Evolutionary conservation across 75 land plant genomes (phyloP), one percentile per base, ranked within the genome.

Genomic region (Cunninghamia lanceolata): DNA sequence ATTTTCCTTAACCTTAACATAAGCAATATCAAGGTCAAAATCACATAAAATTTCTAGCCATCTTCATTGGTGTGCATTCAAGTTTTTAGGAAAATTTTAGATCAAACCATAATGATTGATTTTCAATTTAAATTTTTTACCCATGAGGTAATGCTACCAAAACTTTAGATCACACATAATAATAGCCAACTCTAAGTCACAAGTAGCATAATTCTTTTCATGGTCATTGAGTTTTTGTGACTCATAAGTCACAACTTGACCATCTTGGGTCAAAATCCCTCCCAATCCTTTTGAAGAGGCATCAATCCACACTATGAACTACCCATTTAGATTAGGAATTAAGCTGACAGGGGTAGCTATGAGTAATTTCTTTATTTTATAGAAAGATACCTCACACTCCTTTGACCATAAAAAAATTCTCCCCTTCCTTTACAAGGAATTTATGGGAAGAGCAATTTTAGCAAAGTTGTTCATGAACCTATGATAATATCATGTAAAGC

Each of bases 131-230:
- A 56, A 14, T 56, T 8, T 14, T 14, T 17, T 56, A 9, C 63
- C 63, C 13, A 11, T 56, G 7, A 56, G 40, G 35, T 63, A 84
- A 68, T 84, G 70, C 9, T 19, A 63, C 85, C 79, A 84, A 6
- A 84, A 15, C 30, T 84, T 84, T 4, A 59, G 17, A 68, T 10
- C 63, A 84, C 63, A 79, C 9, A 84, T 30, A 13, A 84, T 56
- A 1, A n/a, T 50, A 9, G 35, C 34, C 9, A 84, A 63, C 4
- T 63, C 79, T 56, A 56, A 17, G 30, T 30, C 34, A 30, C 10
- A 38, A 17, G 50, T 59, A 84, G 3, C 63, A 53, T 84, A 63
- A 14, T 56, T 56, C 63, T 14, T 56, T 14, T 56, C 63, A 56
- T 56, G 63, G 63, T 56, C 7, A 2, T 56, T 56, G 14, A 56